phyloP scores from a whole-genome alignment of 176 grass and related monocot genomes.

The Thinopyrum elongatum region DNA sequence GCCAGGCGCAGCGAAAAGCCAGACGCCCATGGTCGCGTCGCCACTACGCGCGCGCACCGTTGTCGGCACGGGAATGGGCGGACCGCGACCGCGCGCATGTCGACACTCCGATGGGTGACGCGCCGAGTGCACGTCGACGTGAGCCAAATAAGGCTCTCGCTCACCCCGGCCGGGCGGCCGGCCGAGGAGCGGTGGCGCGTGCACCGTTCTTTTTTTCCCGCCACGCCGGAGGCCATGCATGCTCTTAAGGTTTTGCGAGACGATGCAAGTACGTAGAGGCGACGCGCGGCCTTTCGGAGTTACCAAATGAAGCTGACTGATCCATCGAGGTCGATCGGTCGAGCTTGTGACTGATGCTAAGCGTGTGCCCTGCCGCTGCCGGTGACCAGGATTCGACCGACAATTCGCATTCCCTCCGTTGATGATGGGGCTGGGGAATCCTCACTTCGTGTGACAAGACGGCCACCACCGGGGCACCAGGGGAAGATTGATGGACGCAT shows the following conservation, averaged over 20 bases:
- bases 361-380: neutral
- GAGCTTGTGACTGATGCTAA: neutral
- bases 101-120: neutral
- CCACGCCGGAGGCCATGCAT: too few species aligned
- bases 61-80: neutral
- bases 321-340: neutral
- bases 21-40: neutral
- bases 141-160: neutral
- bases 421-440: neutral
- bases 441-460: slow-evolving; percentile 36
- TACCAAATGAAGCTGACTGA: slow-evolving; percentile 19
- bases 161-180: too few species aligned
- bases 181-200: too few species aligned
- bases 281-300: neutral
- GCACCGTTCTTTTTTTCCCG: too few species aligned
- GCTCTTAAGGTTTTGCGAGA: too few species aligned
- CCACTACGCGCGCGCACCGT: neutral
- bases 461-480: neutral
- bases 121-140: neutral
- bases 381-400: slow-evolving; percentile 24
- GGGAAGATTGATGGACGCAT: slow-evolving; percentile 10
- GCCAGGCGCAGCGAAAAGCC: neutral
- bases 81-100: neutral
- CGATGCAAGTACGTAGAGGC: too few species aligned
- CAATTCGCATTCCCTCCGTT: neutral